Evolutionary conservation across 345 rosid species (phyloP).

Genomic region (Euphorbia lathyris): DNA sequence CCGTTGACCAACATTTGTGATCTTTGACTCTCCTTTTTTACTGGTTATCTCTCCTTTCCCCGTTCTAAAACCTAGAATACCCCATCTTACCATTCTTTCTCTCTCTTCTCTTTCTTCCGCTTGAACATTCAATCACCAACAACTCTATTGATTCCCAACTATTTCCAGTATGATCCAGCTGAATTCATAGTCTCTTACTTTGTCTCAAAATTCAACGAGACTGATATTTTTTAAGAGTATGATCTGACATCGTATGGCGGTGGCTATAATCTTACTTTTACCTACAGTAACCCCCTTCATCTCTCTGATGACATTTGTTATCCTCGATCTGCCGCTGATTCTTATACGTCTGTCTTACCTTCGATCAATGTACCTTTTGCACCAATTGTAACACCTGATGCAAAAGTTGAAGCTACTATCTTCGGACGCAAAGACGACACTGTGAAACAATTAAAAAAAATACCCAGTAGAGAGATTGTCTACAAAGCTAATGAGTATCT

Average conservation of each 20-base stretch:
- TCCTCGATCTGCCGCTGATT: conserved; percentile 43
- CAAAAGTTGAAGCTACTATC: conserved; percentile 24
- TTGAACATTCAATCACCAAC: conserved; percentile 5
- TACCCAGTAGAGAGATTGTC: conserved; percentile 96
- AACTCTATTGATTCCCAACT: conserved; percentile 7
- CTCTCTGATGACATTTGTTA: conserved; percentile 56
- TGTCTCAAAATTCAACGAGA: conserved; percentile 39
- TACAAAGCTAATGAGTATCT: conserved; percentile 94
- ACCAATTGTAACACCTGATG: conserved; percentile 28
- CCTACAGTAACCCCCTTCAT: conserved; percentile 67
- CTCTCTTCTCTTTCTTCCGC: no score
- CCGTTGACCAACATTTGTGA: no score
- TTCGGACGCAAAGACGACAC: no score
- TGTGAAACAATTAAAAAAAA: no score
- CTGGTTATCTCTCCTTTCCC: no score
- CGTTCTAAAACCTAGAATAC: no score
- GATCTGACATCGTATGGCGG: conserved; percentile 79
- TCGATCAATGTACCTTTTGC: conserved; percentile 30
- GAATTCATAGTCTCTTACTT: conserved; percentile 40
- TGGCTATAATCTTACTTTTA: conserved; percentile 51
- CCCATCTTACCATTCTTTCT: no score
- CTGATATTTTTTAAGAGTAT: conserved; percentile 54
- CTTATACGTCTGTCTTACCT: conserved; percentile 11
- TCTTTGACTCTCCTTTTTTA: no score
- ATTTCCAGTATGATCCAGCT: conserved; percentile 26